These are phyloP conservation scores for Oidium heveae DNA, from an alignment of 2,329 filamentous ascomycete genomes.

Conservation along the genomic window DNA sequence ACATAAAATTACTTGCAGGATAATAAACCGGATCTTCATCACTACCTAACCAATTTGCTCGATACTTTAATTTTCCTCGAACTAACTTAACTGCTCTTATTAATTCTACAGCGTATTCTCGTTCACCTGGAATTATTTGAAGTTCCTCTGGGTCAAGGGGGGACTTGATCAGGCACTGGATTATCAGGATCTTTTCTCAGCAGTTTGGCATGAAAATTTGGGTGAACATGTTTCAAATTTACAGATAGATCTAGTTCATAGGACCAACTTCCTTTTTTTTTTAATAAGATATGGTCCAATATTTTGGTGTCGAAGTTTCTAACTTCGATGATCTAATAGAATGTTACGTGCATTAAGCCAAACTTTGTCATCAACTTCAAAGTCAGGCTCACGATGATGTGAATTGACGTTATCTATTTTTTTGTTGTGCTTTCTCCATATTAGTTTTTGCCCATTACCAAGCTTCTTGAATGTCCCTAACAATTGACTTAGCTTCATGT, in stretches of 20 bases:
- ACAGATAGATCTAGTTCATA: not conserved
- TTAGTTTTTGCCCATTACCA: not conserved
- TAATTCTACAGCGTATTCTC: no score
- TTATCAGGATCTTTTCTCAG: not conserved
- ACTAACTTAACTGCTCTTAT: no score
- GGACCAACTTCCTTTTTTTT: not conserved
- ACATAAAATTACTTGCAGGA: not conserved
- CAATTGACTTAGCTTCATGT: not conserved
- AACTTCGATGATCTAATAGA: not conserved
- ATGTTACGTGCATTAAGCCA: not conserved
- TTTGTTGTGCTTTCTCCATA: not conserved
- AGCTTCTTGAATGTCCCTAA: not conserved
- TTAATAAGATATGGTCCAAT: not conserved
- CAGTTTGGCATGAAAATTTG: not conserved
- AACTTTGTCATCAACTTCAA: constrained; percentile 1
- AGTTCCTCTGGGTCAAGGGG: no score
- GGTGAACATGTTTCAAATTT: not conserved
- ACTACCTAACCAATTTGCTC: not conserved
- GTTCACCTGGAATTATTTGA: no score
- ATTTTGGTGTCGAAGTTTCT: not conserved
- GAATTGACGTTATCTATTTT: not conserved
- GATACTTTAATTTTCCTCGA: not conserved
- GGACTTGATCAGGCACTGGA: not conserved
- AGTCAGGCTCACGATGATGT: not conserved
- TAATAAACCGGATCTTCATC: not conserved